phyloP scores from a whole-genome alignment of 2,329 filamentous ascomycete genomes.

The Pyrenochaeta sp. region DNA sequence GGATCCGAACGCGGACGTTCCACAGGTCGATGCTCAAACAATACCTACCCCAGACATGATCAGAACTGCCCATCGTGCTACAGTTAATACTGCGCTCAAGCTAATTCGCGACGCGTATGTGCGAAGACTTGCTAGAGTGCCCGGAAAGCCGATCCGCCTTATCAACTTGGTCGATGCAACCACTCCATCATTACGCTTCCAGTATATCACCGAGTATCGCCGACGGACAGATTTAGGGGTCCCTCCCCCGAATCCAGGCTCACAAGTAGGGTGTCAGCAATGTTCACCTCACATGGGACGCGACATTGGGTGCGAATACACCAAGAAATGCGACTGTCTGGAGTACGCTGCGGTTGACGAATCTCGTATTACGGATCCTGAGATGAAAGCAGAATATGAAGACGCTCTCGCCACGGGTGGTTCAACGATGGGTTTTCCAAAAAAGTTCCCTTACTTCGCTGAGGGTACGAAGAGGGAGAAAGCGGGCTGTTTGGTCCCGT shows the following conservation, averaged over 20 bases:
- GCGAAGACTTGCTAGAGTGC: slow-evolving; percentile 33
- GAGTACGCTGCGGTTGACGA: slow-evolving; percentile 65
- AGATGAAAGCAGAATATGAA: slow-evolving; percentile 34
- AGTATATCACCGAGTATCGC: slow-evolving; percentile 73
- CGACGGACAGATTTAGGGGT: slow-evolving; percentile 28
- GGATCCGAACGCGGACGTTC: slow-evolving; percentile 25
- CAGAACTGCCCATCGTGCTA: slow-evolving; percentile 32
- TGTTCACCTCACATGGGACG: slow-evolving; percentile 67
- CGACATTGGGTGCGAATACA: slow-evolving; percentile 68
- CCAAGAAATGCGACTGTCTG: slow-evolving; percentile 70
- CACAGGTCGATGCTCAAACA: slow-evolving; percentile 37
- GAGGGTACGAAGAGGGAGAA: slow-evolving; percentile 38
- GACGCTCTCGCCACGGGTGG: slow-evolving; percentile 22
- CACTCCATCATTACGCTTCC: slow-evolving; percentile 68
- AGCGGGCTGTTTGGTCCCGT: slow-evolving; percentile 45
- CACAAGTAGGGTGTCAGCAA: slow-evolving; percentile 71
- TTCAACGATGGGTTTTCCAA: slow-evolving; percentile 51
- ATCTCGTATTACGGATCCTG: slow-evolving; percentile 37
- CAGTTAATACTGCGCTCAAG: slow-evolving; percentile 41
- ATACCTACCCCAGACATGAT: slow-evolving; percentile 51
- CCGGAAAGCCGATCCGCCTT: slow-evolving; percentile 62
- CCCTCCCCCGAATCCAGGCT: too few species aligned
- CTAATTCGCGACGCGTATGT: slow-evolving; percentile 52
- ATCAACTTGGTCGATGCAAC: slow-evolving; percentile 68
- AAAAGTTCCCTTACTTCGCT: slow-evolving; percentile 69